Base-by-base conservation (phyloP, 1,284 basidiomycete species). In the Athelia sp. region DNA sequence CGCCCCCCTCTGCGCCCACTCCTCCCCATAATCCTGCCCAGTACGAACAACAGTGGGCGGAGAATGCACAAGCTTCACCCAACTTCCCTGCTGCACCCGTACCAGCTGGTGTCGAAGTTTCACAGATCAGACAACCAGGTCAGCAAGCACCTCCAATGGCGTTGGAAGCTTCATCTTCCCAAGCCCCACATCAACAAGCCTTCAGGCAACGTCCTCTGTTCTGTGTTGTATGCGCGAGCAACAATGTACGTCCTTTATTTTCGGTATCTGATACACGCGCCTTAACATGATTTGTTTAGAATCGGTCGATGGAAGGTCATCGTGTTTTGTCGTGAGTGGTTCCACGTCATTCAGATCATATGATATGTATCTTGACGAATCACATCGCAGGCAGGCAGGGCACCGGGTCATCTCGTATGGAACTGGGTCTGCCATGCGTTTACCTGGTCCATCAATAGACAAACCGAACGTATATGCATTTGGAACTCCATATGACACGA, bases 261-360 rank as follows among this genome's bases (percentile, higher is more conserved):
- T 4, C 4, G 26, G 26, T 13, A 4, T 40, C 36, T 17, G 19
- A 40, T 40, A n/a, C 43, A 6, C 22, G n/a, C 43, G 23, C 44
- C 18, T 4, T 18, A 53, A 35, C 46, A 40, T 43, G n/a, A 13
- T 29, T 13, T 34, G 43, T 47, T 45, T 53, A 99, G 91, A 99
- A 99, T 66, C 87, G 97, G 31, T 98, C 95, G 1, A 99, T 99
- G 97, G 96, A 98, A 67, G 97, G 93, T 0, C 97, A 99, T 65
- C 82, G 87, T 60, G 92, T 97, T 10, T 71, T 99, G 40, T 73
- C 87, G 89, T 95, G 59, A 70, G 90, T 79, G 45, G 19, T 8
- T 23, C 43, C 38, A 36, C 48, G n/a, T n/a, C n/a, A n/a, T n/a
- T n/a, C 32, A 45, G 38, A 32, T 18, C 14, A 29, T 15, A 4